phyloP scores from a whole-genome alignment of 2,329 filamentous ascomycete genomes.

The Phyllosticta citribraziliensis region DNA sequence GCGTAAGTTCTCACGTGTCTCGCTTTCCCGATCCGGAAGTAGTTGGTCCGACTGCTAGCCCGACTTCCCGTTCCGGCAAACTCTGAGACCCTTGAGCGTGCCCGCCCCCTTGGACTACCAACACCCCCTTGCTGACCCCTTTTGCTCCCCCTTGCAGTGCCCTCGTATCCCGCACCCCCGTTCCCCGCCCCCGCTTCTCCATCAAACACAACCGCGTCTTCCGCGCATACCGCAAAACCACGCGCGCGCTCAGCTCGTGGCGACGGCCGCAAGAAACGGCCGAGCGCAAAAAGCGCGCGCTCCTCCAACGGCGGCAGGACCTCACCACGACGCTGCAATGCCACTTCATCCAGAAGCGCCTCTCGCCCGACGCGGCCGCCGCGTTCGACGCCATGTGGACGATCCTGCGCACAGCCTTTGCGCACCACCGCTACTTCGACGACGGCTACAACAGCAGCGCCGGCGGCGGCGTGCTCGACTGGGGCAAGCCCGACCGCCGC shows the following conservation, averaged over 20 bases:
- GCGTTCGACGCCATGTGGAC: conserved; percentile 24
- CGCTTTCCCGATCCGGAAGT: neutral
- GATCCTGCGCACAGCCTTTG: conserved; percentile 20
- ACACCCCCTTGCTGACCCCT: neutral
- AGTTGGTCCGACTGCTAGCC: neutral
- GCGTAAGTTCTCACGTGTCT: conserved; percentile 1
- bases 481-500: conserved; percentile 9
- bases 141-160: neutral
- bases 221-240: conserved; percentile 2
- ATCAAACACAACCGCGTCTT: conserved; percentile 6
- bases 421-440: conserved; percentile 18
- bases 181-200: neutral
- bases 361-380: conserved; percentile 16
- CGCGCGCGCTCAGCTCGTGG: conserved; percentile 7
- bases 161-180: neutral
- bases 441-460: conserved; percentile 16
- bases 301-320: conserved; percentile 12
- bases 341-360: conserved; percentile 5
- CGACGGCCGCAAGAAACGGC: conserved; percentile 6
- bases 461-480: conserved; percentile 17
- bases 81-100: neutral
- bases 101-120: neutral
- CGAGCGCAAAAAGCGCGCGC: neutral
- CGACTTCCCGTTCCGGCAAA: neutral
- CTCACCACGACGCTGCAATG: conserved; percentile 14